Base-by-base conservation (phyloP, 371 early-diverging fungal genomes). In the Mortierella sp. region DNA sequence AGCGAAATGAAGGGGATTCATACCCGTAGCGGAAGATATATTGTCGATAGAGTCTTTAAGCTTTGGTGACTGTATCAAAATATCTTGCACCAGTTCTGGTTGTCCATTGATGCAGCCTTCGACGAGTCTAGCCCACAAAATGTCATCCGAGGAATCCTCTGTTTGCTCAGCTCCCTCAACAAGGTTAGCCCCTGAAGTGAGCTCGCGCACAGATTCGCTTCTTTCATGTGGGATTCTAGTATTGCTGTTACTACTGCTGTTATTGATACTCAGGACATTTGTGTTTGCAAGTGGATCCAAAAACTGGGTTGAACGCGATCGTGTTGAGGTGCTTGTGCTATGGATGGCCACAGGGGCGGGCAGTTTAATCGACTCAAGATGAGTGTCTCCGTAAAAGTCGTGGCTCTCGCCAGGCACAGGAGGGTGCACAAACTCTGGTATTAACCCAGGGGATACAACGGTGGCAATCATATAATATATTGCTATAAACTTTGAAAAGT, bases 1-100 rank as follows among this genome's bases (percentile, higher is more conserved):
- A 4, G 95, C 94, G 68, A 89, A 86, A 69, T 93, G 94, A 49
- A 94, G 84, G 8, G 92, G 89, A 9, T 90, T 89, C 65, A 92
- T 77, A n/a, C 92, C 93, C 0, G 94, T 92, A 1, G 89, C 76
- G 6, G 90, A 84, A 32, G 78, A 75, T 2, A 76, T 72, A n/a
- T 67, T 74, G 66, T 78, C 73, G 60, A 84, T 73, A 10, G 68
- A 71, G 6, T 88, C 89, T 32, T 89, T 74, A 64, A 92, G 91
- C n/a, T 94, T 94, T 30, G 92, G 86, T 11, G 92, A 86, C n/a
- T 91, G 88, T 16, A 45, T 54, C n/a, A 88, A 63, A 26, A 83
- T 67, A 45, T 84, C 86, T 64, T 75, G 75, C 11, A 88, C 84
- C n/a, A 75, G 64, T 0, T 66, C 83, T 55, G 83, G 59, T 47